A percentile compares a stretch with the other conserved stretches of the same genome.
Evolutionary conservation across 257 asterid genomes (phyloP).

Genomic region (Solanum etuberosum): DNA sequence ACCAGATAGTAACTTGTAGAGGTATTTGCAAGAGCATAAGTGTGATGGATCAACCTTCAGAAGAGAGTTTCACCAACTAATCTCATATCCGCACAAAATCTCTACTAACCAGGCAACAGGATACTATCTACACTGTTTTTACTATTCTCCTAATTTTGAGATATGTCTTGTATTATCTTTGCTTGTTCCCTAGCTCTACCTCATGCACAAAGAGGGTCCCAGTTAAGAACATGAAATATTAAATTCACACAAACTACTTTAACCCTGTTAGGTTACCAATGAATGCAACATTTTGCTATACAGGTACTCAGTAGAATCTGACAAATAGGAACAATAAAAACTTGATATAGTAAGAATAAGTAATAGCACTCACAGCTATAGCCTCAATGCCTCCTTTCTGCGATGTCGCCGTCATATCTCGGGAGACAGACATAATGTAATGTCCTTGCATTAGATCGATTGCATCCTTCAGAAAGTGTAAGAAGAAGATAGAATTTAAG

Average conservation of each 20-base stretch:
- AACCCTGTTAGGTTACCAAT: background rate
- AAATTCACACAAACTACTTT: background rate
- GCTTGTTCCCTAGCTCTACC: background rate
- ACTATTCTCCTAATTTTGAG: background rate
- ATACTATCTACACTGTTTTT: background rate
- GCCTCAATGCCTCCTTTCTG: constrained; percentile 52
- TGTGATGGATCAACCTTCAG: background rate
- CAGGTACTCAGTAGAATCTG: background rate
- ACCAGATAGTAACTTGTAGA: background rate
- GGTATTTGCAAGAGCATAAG: background rate
- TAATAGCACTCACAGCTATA: constrained; percentile 51
- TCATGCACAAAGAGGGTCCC: background rate
- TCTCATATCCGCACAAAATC: background rate
- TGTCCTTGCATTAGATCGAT: constrained; percentile 84
- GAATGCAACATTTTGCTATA: background rate
- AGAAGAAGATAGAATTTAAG: background rate
- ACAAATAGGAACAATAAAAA: background rate
- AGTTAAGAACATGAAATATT: background rate
- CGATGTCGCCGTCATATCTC: constrained; percentile 53
- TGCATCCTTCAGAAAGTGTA: constrained; percentile 48
- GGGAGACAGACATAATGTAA: constrained; percentile 64
- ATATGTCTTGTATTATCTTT: background rate
- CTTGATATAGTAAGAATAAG: background rate
- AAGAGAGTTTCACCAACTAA: background rate
- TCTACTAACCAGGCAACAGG: background rate